phyloP scores from a whole-genome alignment of 2,329 filamentous ascomycete genomes.

The Diaporthe destruens region DNA sequence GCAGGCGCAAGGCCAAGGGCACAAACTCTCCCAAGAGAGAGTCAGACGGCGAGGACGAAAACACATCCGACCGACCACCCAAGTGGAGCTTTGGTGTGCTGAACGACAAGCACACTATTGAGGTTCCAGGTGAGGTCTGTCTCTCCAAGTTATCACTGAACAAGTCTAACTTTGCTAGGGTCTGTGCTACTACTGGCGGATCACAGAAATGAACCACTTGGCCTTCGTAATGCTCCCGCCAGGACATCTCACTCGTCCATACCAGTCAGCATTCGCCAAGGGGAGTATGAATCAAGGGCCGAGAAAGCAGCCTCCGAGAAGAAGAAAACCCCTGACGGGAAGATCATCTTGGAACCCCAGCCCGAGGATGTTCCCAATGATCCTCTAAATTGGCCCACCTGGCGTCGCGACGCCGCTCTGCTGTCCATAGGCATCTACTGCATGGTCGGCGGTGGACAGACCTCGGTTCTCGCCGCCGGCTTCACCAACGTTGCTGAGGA shows the following conservation, averaged over 20 bases:
- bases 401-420: conserved; percentile 84
- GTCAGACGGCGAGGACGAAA: conserved; percentile 33
- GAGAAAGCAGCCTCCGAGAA: conserved; percentile 49
- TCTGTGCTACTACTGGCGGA: conserved; percentile 69
- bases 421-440: conserved; percentile 91
- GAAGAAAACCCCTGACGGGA: conserved; percentile 82
- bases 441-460: conserved; percentile 93
- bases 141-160: not conserved
- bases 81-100: conserved; percentile 82
- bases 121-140: conserved; percentile 79
- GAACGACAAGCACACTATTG: conserved; percentile 83
- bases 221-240: conserved; percentile 67
- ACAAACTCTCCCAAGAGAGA: conserved; percentile 5
- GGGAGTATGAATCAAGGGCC: conserved; percentile 48
- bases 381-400: conserved; percentile 89
- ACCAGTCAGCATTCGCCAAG: conserved; percentile 57
- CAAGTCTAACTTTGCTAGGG: conserved; percentile 54
- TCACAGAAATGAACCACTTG: conserved; percentile 70
- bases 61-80: conserved; percentile 40
- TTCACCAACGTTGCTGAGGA: conserved; percentile 82
- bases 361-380: conserved; percentile 93
- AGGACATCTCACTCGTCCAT: conserved; percentile 71
- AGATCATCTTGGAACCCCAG: conserved; percentile 90
- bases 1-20: not conserved
- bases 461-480: conserved; percentile 88